phyloP scores from a whole-genome alignment of 202 grass and related monocot species.

The Bolboschoenoplectus hybrid region DNA sequence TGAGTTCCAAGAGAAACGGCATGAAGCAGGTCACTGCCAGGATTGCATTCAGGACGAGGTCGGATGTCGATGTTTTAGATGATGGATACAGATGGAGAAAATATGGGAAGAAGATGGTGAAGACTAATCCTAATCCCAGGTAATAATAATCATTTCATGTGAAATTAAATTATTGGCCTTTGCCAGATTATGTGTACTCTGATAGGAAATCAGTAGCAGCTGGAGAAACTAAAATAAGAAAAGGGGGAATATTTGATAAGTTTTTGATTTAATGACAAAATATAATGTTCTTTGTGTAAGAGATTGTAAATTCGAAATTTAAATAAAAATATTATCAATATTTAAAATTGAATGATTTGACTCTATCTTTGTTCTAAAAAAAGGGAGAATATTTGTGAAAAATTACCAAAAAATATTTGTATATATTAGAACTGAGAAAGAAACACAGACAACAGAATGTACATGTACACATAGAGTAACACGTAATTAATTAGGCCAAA shows the following conservation, averaged over 20 bases:
- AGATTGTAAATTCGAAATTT: too few species aligned
- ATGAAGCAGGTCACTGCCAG: background rate
- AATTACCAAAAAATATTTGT: background rate
- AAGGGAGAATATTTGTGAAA: background rate
- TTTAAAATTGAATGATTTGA: too few species aligned
- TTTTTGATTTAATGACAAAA: too few species aligned
- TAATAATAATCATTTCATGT: slow-evolving; percentile 26
- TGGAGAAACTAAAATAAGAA: background rate
- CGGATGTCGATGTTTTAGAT: slow-evolving; percentile 63
- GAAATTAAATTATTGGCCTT: background rate
- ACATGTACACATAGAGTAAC: background rate
- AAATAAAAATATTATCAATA: too few species aligned
- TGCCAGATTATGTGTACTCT: background rate
- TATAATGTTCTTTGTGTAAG: too few species aligned
- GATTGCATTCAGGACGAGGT: slow-evolving; percentile 73
- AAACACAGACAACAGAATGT: slow-evolving; percentile 4
- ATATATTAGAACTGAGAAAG: background rate
- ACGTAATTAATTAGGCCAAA: background rate
- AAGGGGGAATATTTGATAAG: background rate
- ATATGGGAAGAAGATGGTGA: slow-evolving; percentile 83
- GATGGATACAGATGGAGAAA: slow-evolving; percentile 86
- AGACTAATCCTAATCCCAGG: slow-evolving; percentile 81
- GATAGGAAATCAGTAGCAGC: background rate
- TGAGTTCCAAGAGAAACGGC: background rate
- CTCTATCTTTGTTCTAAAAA: too few species aligned